Conservation (phyloP, 768 basidiomycete genomes). For the Lactifluus hygrophoroides region DNA sequence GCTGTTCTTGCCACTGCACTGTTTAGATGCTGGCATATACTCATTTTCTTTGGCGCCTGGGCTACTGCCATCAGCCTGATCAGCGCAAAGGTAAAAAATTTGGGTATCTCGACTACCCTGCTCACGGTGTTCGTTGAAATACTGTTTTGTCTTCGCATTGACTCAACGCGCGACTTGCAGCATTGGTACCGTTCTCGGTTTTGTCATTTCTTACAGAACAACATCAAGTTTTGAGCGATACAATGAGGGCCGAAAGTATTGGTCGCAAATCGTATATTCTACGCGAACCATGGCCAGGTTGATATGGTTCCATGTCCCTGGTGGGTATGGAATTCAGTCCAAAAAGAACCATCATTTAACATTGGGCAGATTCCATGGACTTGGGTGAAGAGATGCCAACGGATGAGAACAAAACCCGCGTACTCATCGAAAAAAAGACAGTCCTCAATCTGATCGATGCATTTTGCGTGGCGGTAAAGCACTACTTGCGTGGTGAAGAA, state of each 20-base stretch:
- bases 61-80: conserved; percentile 48
- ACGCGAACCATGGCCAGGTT: conserved; percentile 50
- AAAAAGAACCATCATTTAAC: not conserved
- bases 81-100: conserved; percentile 36
- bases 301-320: conserved; percentile 61
- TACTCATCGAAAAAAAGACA: conserved; percentile 60
- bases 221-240: conserved; percentile 71
- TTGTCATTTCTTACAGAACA: conserved; percentile 63
- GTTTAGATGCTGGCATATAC: conserved; percentile 60
- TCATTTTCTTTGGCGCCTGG: conserved; percentile 59
- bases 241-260: conserved; percentile 60
- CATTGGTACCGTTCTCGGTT: conserved; percentile 61
- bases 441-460: conserved; percentile 60
- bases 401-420: conserved; percentile 37
- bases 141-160: not conserved
- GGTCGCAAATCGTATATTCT: conserved; percentile 58
- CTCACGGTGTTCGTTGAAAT: conserved; percentile 50
- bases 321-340: conserved; percentile 27
- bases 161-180: conserved; percentile 29
- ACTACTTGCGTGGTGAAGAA: conserved; percentile 35
- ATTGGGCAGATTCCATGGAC: conserved; percentile 24
- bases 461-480: conserved; percentile 57
- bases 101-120: conserved; percentile 44
- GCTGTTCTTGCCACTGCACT: conserved; percentile 33
- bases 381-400: conserved; percentile 15